Percentiles rank a stretch among this genome's conserved stretches.
These are phyloP conservation scores for Trichoderma brevicompactum DNA, from an alignment of 2,329 filamentous ascomycete species.

Conservation along the genomic window DNA sequence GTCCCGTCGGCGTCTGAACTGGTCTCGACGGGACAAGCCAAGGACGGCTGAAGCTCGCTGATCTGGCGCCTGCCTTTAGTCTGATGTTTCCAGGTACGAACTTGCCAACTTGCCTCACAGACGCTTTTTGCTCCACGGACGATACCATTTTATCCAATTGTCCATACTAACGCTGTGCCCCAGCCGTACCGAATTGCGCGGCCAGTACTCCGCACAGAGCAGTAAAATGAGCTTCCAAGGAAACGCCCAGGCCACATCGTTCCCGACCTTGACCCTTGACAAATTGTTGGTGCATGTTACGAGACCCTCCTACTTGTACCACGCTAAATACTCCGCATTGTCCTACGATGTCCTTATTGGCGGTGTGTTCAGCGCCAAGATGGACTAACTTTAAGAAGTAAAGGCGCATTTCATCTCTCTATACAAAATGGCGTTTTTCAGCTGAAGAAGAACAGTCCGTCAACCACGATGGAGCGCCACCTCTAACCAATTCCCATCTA, in stretches of 20 bases:
- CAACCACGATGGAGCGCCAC: constrained; percentile 8
- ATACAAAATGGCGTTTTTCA: constrained; percentile 17
- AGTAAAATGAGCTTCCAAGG: neutral
- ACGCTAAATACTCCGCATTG: constrained; percentile 9
- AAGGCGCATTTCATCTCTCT: neutral
- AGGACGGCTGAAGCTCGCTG: neutral
- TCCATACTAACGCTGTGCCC: neutral
- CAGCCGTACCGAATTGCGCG: neutral
- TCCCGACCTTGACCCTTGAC: neutral
- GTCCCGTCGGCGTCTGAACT: constrained; percentile 16
- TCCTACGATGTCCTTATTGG: constrained; percentile 12
- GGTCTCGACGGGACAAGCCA: neutral
- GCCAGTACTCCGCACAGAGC: neutral
- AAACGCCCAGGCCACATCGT: neutral
- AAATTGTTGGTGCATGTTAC: neutral
- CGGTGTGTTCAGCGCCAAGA: neutral
- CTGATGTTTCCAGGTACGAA: too few species aligned
- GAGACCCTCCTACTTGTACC: neutral
- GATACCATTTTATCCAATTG: neutral
- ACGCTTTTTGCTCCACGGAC: neutral
- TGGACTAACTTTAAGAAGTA: constrained; percentile 5
- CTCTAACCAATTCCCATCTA: constrained; percentile 2
- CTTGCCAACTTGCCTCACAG: neutral
- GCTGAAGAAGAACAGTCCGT: constrained; percentile 15
- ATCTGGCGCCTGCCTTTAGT: too few species aligned